These are phyloP conservation scores for Magnusiomyces suaveolens DNA, from an alignment of 1,139 yeast genomes.

Conservation along the genomic window DNA sequence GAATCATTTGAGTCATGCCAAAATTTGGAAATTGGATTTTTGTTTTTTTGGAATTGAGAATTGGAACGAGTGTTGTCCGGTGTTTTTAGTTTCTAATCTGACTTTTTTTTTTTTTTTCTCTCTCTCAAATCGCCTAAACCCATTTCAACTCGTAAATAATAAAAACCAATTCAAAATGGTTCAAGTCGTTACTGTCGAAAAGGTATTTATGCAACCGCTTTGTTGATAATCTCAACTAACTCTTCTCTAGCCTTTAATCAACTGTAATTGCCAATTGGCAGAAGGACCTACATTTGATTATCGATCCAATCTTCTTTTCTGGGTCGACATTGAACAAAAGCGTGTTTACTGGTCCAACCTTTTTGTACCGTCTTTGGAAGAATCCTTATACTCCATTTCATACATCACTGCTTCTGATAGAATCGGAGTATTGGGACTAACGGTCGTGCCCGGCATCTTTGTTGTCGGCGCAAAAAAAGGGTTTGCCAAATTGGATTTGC, in stretches of 20 bases:
- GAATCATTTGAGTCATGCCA: too few species aligned
- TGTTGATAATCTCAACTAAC: neutral
- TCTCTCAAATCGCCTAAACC: too few species aligned
- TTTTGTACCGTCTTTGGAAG: conserved; percentile 17
- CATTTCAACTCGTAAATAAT: too few species aligned
- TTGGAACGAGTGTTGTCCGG: too few species aligned
- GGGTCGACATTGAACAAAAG: conserved; percentile 29
- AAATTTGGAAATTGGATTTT: too few species aligned
- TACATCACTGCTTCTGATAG: conserved; percentile 19
- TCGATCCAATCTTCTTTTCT: conserved; percentile 23
- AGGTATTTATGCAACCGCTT: neutral
- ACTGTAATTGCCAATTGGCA: conserved; percentile 24
- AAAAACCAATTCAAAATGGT: too few species aligned
- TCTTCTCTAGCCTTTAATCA: conserved; percentile 17
- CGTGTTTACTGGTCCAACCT: conserved; percentile 24
- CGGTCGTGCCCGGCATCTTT: conserved; percentile 24
- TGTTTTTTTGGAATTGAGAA: too few species aligned
- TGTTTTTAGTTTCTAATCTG: too few species aligned
- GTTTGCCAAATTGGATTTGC: conserved; percentile 24
- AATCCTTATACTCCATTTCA: conserved; percentile 6
- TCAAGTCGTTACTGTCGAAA: neutral
- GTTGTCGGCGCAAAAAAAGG: conserved; percentile 28
- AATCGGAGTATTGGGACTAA: conserved; percentile 29
- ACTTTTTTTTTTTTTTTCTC: too few species aligned
- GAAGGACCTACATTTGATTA: conserved; percentile 32